phyloP scores from a whole-genome alignment of 257 asterid species.

The Fraxinus cuspidata region DNA sequence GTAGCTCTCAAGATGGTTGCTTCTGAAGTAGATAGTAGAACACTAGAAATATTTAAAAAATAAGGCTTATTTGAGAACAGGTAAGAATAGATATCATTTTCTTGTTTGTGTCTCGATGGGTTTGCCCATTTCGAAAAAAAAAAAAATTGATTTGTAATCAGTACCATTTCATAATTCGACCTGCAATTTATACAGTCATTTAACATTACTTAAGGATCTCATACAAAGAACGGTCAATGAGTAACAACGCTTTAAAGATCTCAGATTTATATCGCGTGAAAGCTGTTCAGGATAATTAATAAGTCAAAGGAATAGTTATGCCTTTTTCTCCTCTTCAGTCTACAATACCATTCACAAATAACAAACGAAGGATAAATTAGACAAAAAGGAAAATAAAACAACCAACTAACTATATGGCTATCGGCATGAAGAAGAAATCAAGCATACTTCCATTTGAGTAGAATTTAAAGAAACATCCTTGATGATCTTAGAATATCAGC shows the following conservation, averaged over 20 bases:
- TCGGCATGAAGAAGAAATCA: not conserved
- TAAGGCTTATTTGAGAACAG: not conserved
- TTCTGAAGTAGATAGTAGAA: not conserved
- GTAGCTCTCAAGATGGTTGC: not conserved
- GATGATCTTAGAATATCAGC: not conserved
- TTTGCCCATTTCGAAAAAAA: not conserved
- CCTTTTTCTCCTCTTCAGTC: not conserved
- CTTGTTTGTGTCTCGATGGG: not conserved
- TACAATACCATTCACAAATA: not conserved
- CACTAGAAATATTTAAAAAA: not conserved
- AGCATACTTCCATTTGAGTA: not conserved
- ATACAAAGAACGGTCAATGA: not conserved
- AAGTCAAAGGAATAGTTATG: not conserved
- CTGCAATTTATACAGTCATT: not conserved
- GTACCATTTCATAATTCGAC: not conserved
- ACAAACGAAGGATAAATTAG: not conserved
- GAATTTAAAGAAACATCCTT: not conserved
- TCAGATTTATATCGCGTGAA: not conserved
- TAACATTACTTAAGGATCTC: not conserved
- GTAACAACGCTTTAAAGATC: not conserved
- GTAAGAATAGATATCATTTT: not conserved
- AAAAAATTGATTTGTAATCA: not conserved
- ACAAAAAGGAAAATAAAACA: not conserved
- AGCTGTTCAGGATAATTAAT: not conserved
- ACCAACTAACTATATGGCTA: not conserved